These are phyloP conservation scores for Ceratobasidium sp. DNA, from an alignment of 1,284 basidiomycete species.

Conservation along the genomic window DNA sequence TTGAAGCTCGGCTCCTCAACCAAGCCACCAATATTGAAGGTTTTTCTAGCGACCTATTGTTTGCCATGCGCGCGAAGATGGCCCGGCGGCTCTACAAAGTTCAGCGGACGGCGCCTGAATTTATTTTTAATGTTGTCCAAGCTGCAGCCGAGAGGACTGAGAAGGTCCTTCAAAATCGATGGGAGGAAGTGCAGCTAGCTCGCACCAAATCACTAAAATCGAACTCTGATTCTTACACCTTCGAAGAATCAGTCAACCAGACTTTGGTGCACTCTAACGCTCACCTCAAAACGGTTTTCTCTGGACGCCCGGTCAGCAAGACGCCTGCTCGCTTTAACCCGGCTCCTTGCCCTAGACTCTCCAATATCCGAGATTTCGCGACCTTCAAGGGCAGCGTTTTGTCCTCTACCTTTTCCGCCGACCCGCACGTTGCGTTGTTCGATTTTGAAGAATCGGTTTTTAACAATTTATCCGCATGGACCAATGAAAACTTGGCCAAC, in stretches of 20 bases:
- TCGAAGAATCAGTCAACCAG: slow-evolving; percentile 55
- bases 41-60: slow-evolving; percentile 56
- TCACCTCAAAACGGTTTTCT: slow-evolving; percentile 51
- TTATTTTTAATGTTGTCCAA: slow-evolving; percentile 51
- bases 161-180: slow-evolving; percentile 50
- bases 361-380: not conserved
- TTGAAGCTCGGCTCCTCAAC: slow-evolving; percentile 57
- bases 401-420: not conserved
- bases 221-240: not conserved
- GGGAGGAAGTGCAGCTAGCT: slow-evolving; percentile 50
- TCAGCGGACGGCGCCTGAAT: slow-evolving; percentile 46
- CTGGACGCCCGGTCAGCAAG: not conserved
- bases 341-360: not conserved
- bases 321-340: not conserved
- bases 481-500: not conserved
- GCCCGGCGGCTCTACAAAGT: slow-evolving; percentile 60
- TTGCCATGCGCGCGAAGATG: slow-evolving; percentile 57
- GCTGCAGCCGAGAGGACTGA: slow-evolving; percentile 46
- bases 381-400: not conserved
- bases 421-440: slow-evolving; percentile 10
- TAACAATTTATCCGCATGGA: not conserved
- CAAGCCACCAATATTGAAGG: slow-evolving; percentile 8
- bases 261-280: slow-evolving; percentile 53
- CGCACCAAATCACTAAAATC: not conserved
- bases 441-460: slow-evolving; percentile 17